Evolutionary conservation across 176 grass and related monocot genomes (phyloP), one percentile per base, ranked within the genome.

Genomic region (Typha latifolia): DNA sequence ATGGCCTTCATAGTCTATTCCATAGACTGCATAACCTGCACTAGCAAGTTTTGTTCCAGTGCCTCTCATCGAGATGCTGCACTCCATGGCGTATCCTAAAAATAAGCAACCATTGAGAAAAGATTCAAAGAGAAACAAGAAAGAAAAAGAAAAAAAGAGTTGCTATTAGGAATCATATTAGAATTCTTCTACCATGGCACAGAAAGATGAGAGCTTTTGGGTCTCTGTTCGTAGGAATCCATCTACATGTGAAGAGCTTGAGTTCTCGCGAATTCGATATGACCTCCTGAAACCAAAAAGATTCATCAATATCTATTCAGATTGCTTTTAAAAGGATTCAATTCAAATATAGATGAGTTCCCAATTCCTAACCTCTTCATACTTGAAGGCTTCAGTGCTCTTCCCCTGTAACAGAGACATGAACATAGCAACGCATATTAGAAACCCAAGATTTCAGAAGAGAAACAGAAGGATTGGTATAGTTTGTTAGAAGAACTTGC

Each of bases 1-100:
- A 49, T 95, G 90, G 11, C 90, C 86, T 62, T 95, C 83, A 12
- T 86, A 86, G 56, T 95, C 90, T 23, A 95, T 72, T 31, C 90
- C 90, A 29, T 95, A 75, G 24, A 95, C 90, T 10, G 11, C 65
- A 73, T 84, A 95, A 49, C 83, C 90, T 31, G 77, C 90, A 2
- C 77, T 77, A 0, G 78, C 90, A n/a, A 95, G 71, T 20, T 66
- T 71, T 5, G 29, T 84, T 3, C 77, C 86, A 0, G 82, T 90
- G n/a, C 82, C 90, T 90, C 80, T 86, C 86, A 90, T 86, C 23
- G 90, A 81, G 74, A 95, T 84, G 75, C 86, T 95, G 59, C 86
- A 95, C 67, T 95, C 90, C 86, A 90, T 81, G 4, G 85, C 90
- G 32, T 95, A 95, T 64, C 82, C 83, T 89, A 32, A 20, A 49